Evolutionary conservation across 2,329 filamentous ascomycete species (phyloP), one percentile per base, ranked within the genome.

Genomic region (Pyricularia sp.): DNA sequence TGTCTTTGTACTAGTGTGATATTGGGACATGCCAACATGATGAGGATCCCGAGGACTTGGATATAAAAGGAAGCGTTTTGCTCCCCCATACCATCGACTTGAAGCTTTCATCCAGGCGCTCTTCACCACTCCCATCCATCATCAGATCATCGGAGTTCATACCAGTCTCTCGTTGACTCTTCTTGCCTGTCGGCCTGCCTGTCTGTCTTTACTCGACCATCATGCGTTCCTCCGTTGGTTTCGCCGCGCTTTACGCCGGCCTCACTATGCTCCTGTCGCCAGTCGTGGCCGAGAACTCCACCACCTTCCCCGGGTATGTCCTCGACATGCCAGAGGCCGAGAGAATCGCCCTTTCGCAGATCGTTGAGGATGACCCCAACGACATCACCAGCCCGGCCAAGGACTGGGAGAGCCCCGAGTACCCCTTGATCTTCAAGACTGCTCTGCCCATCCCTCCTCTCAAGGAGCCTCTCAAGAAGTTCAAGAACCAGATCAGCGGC

Each of bases 391-490:
- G 16, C 6, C 62, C 67, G 2, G 60, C 63, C 13, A 67, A 67
- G 5, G 68, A 68, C 62, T 69, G 71, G 33, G 40, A 69, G 9
- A 72, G 71, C 49, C 76, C 76, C 2, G 72, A 72, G 31, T 78
- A 78, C 67, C 69, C 69, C 62, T 73, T 73, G 69, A 71, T 78
- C 40, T 78, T 74, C 67, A 66, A 75, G 59, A 73, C 73, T 16
- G 73, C 78, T 8, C 73, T 82, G 2, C 79, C 79, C 1, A 78
- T 79, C 35, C 76, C 78, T 4, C 76, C 79, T 0, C 66, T 77
- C 3, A 80, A 80, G 67, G 66, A 74, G 55, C 73, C 76, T 6
- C 75, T 75, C 64, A 73, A 74, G 68, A 69, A 71, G 24, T 71
- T 78, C 62, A 73, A 68, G 30, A 76, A 78, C 66, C 73, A 74